Percentiles rank a stretch among this genome's conserved stretches.
phyloP scores from a whole-genome alignment of 371 early-diverging fungal genomes.

The Mortierella sp. region DNA sequence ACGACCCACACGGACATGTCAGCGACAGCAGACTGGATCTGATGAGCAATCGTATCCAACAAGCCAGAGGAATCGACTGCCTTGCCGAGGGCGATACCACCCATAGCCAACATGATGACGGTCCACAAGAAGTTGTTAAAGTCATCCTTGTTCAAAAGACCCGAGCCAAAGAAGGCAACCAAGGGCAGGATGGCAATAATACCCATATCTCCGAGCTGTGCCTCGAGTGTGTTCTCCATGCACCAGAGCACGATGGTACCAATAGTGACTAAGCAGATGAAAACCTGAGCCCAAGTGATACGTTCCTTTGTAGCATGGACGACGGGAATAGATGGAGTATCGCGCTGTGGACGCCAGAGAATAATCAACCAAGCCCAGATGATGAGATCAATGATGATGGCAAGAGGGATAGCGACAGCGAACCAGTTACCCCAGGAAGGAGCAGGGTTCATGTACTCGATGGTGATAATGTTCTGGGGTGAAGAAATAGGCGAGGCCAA shows the following conservation, averaged over 20 bases:
- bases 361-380: constrained; percentile 75
- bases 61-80: constrained; percentile 83
- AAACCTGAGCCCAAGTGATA: constrained; percentile 72
- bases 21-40: constrained; percentile 73
- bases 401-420: constrained; percentile 69
- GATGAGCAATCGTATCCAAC: constrained; percentile 78
- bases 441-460: constrained; percentile 81
- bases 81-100: constrained; percentile 87
- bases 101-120: constrained; percentile 91
- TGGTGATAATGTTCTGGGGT: constrained; percentile 84
- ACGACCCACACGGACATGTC: constrained; percentile 78
- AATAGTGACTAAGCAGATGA: constrained; percentile 71
- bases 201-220: constrained; percentile 84
- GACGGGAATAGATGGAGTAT: constrained; percentile 67
- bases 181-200: constrained; percentile 85
- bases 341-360: constrained; percentile 73
- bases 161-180: constrained; percentile 85
- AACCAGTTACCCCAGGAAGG: constrained; percentile 82
- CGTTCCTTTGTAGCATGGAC: constrained; percentile 71
- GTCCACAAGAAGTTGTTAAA: constrained; percentile 84
- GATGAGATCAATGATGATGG: constrained; percentile 71
- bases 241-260: constrained; percentile 85
- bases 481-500: constrained; percentile 89
- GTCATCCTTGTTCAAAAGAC: constrained; percentile 85
- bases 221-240: constrained; percentile 69